Evolutionary conservation across 2,329 filamentous ascomycete genomes (phyloP).

Genomic region (Colletotrichum endophyticum): DNA sequence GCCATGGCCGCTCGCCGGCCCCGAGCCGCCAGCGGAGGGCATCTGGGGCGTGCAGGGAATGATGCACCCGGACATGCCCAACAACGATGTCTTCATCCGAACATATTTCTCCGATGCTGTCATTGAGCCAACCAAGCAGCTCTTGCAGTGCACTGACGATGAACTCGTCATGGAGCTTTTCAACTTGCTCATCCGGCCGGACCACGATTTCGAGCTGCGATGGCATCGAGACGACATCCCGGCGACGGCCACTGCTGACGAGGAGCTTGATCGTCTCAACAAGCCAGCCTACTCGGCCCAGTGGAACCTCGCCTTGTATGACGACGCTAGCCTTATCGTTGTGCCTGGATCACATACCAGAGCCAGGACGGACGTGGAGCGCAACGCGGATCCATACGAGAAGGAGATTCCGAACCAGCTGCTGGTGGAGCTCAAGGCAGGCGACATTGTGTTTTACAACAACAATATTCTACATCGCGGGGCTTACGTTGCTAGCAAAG

Average conservation of each 20-base stretch:
- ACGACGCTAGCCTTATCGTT: slow-evolving; percentile 75
- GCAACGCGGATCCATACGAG: slow-evolving; percentile 70
- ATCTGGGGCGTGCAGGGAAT: slow-evolving; percentile 94
- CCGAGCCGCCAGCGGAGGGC: slow-evolving; percentile 58
- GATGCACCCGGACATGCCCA: slow-evolving; percentile 73
- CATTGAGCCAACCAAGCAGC: slow-evolving; percentile 65
- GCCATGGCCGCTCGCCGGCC: slow-evolving; percentile 66
- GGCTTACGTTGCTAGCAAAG: slow-evolving; percentile 61
- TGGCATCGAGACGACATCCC: slow-evolving; percentile 90
- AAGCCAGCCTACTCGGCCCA: slow-evolving; percentile 77
- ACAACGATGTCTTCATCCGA: slow-evolving; percentile 64
- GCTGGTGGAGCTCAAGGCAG: slow-evolving; percentile 69
- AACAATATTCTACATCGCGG: slow-evolving; percentile 86
- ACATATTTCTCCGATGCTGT: slow-evolving; percentile 76
- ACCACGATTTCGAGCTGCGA: slow-evolving; percentile 71
- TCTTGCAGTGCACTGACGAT: slow-evolving; percentile 63
- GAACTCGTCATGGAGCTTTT: slow-evolving; percentile 85
- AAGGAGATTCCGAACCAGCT: slow-evolving; percentile 65
- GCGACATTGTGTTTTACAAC: slow-evolving; percentile 87
- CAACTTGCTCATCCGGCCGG: slow-evolving; percentile 82
- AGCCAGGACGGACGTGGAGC: slow-evolving; percentile 72
- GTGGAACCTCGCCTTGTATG: slow-evolving; percentile 84
- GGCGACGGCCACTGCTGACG: slow-evolving; percentile 65
- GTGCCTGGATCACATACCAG: slow-evolving; percentile 79
- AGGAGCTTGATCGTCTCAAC: slow-evolving; percentile 68